Base-by-base conservation (phyloP, 352 stramenopile species). In the Globisporangium ultimum region DNA sequence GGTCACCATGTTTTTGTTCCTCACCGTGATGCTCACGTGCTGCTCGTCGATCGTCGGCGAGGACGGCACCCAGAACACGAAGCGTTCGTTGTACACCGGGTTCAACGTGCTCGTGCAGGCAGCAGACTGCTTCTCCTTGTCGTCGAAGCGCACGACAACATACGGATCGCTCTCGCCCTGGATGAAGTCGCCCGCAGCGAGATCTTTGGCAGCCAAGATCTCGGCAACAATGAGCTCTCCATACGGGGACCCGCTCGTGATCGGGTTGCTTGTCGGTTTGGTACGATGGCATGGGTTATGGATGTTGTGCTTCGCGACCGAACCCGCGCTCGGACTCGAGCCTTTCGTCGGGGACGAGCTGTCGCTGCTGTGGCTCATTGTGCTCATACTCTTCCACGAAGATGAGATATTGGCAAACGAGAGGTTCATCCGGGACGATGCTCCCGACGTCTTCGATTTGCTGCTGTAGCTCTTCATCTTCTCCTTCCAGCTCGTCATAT, bases 211-310 rank as follows among this genome's bases (percentile, higher is more conserved):
- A 21, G 81, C 76, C 36, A 91, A 48, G 3, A 91, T 61, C 48
- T 91, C 82, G 21, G 82, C 78, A 13, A 91, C 67, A 14, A 91
- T 55, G 46, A 91, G 54, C 45, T 91, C 79, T 10, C 82, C 82
- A 50, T 88, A 91, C 24, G 76, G 73, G 61, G 64, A 80, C 15
- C 76, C 76, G 42, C 59, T 71, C 28, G 70, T 60, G 8, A 82
- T 67, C 1, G 68, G 52, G 48, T 38, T 73, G 50, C 55, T 61
- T 6, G 48, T 49, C 5, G 58, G 58, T 15, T 51, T 62, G 4
- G 51, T 55, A 21, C 58, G 60, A 15, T 63, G 60, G 46, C 64
- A 72, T 14, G 84, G 60, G 46, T 69, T 72, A 42, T 89, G 73
- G 15, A 89, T 66, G 40, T 91, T 89, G 20, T 70, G 75, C n/a